Conservation (phyloP, 805 yeast species). For the Lipomyces mesembrius region DNA sequence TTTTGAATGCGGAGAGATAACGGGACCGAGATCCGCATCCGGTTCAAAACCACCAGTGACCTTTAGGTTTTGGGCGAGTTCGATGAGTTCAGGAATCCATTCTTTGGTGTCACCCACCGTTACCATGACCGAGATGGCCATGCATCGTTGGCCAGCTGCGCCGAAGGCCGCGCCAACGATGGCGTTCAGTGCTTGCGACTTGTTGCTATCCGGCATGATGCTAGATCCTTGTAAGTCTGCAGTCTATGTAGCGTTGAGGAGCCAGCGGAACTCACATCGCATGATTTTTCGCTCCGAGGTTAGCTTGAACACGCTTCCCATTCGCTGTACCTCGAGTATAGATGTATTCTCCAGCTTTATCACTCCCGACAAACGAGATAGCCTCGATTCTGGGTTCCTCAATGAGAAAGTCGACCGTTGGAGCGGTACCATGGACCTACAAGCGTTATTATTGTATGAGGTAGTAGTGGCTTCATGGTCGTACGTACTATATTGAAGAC, state of each 20-base stretch:
- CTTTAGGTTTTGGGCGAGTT: conserved; percentile 59
- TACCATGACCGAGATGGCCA: conserved; percentile 75
- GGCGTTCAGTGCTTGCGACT: conserved; percentile 64
- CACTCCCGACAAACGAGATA: conserved; percentile 78
- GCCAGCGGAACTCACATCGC: conserved; percentile 48
- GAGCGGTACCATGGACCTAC: conserved; percentile 66
- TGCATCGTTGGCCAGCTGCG: conserved; percentile 84
- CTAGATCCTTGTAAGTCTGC: background rate
- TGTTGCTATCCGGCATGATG: conserved; percentile 73
- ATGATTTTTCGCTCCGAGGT: conserved; percentile 80
- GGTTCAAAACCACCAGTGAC: conserved; percentile 71
- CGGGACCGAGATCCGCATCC: conserved; percentile 71
- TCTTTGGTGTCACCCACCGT: conserved; percentile 69
- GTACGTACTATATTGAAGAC: conserved; percentile 49
- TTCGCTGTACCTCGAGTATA: conserved; percentile 65
- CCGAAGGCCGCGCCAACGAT: conserved; percentile 79
- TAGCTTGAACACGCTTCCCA: conserved; percentile 79
- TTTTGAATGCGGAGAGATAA: conserved; percentile 64
- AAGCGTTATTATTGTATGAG: conserved; percentile 36
- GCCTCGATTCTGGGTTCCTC: conserved; percentile 79
- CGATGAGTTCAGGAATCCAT: conserved; percentile 66
- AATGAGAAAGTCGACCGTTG: conserved; percentile 69
- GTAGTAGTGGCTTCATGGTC: background rate
- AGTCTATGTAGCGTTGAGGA: background rate
- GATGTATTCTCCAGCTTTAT: conserved; percentile 76